Base-by-base conservation (phyloP, 108 stramenopile genomes). In the Stephanodiscus minutulus region DNA sequence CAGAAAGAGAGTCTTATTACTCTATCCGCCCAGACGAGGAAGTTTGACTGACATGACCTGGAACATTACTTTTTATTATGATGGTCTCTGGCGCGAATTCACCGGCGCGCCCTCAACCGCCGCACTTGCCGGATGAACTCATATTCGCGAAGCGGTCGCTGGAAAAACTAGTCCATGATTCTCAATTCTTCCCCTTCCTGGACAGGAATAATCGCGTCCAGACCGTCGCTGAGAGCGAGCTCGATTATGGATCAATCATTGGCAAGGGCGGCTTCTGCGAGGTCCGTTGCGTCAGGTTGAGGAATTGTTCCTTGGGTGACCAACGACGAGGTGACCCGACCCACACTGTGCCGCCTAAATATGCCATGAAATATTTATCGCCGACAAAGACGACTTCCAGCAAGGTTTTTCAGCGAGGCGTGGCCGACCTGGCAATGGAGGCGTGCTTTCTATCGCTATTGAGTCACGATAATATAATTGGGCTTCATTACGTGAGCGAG, bases 391-490 rank as follows among this genome's bases (percentile, higher is more conserved):
- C 37, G 36, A 25, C 22, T 1, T 41, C 54, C 9, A 73, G 57
- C 50, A 56, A 72, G 15, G 48, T 53, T 12, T 70, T 68, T n/a
- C 35, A 68, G 29, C 65, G 72, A 10, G 77, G 72, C 60, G 70
- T 80, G 31, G 67, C 70, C 60, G 79, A 79, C 68, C 33, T 79
- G 43, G 77, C 69, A n/a, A 60, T 70, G 17, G 76, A 77, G 52
- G 76, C 76, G 43, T 28, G 61, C 13, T 77, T 65, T 36, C 33
- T 77, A 39, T 29, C 52, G n/a, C 25, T 64, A 5, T 21, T 77
- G 6, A 36, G 46, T 15, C 76, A 77, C 49, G 28, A 37, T 1
- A 70, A 77, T 53, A 77, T 77, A 27, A 70, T 77, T 20, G 43
- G 0, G 7, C 35, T 77, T 17, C 54, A 53, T 57, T 65, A 31